Evolutionary conservation across 129 eudicot species (phyloP).

Genomic region (Glebionis coronaria): DNA sequence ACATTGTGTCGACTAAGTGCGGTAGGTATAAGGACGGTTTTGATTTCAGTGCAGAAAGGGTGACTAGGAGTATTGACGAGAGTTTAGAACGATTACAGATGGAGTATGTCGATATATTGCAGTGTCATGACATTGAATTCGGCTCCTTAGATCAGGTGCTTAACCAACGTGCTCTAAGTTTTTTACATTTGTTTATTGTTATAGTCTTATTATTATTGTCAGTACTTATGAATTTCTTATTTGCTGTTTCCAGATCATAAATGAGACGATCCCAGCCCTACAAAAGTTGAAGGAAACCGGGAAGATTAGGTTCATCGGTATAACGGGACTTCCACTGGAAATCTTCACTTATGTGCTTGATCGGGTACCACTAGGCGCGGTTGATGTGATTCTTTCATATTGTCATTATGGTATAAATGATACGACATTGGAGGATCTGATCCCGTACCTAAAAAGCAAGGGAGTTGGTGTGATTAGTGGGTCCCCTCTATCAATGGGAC

Average conservation of each 20-base stretch:
- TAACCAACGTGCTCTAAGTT: neutral
- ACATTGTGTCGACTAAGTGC: constrained; percentile 89
- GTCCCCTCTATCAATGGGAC: constrained; percentile 97
- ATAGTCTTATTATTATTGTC: neutral
- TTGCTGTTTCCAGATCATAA: constrained; percentile 54
- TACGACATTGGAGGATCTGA: constrained; percentile 68
- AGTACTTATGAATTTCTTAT: neutral
- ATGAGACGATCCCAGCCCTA: constrained; percentile 93
- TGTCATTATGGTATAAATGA: constrained; percentile 87
- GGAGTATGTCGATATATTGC: constrained; percentile 88
- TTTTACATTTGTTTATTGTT: neutral
- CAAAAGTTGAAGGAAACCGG: constrained; percentile 75
- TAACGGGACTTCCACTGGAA: constrained; percentile 92
- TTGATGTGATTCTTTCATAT: constrained; percentile 87
- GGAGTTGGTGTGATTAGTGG: constrained; percentile 96
- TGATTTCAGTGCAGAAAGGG: constrained; percentile 88
- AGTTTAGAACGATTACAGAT: constrained; percentile 88
- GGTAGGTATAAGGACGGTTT: constrained; percentile 90
- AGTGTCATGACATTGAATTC: constrained; percentile 95
- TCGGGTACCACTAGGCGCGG: constrained; percentile 74
- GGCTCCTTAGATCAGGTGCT: constrained; percentile 93
- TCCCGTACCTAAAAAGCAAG: constrained; percentile 86
- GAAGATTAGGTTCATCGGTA: constrained; percentile 84
- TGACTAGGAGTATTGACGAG: constrained; percentile 82
- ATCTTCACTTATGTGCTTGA: constrained; percentile 83